These are phyloP conservation scores for Leccinum pseudoinsigne DNA, from an alignment of 1,284 basidiomycete species.

Conservation along the genomic window DNA sequence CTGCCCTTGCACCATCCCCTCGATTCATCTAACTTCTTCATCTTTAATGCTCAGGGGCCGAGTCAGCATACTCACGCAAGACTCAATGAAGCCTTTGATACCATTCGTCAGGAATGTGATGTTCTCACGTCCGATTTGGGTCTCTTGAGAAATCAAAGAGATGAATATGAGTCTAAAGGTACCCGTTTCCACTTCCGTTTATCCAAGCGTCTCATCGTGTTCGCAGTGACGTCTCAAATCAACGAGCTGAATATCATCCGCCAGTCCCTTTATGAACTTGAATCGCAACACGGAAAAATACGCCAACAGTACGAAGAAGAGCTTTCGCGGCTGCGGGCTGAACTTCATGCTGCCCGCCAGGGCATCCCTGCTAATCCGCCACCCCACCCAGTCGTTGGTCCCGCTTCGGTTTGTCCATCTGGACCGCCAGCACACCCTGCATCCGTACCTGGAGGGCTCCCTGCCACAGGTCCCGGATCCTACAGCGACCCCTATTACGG, in stretches of 20 bases:
- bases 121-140: conserved; percentile 69
- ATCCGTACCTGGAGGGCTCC: conserved; percentile 31
- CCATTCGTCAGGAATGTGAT: conserved; percentile 88
- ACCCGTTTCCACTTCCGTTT: not conserved
- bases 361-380: conserved; percentile 33
- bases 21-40: conserved; percentile 21
- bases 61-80: conserved; percentile 44
- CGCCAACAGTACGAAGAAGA: conserved; percentile 78
- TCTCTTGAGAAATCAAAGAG: conserved; percentile 74
- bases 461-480: conserved; percentile 35
- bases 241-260: conserved; percentile 74
- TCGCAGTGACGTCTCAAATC: conserved; percentile 64
- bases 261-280: conserved; percentile 77
- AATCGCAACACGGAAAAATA: conserved; percentile 70
- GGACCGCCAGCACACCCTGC: conserved; percentile 30
- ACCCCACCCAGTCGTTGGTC: conserved; percentile 35
- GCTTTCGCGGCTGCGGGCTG: conserved; percentile 61
- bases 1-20: not conserved
- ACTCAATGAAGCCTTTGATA: conserved; percentile 81
- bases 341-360: conserved; percentile 54
- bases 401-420: conserved; percentile 34
- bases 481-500: conserved; percentile 41
- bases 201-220: conserved; percentile 10
- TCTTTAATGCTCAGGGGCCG: conserved; percentile 36
- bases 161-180: conserved; percentile 92